Conservation (phyloP, 2,329 filamentous ascomycete species). For the Pseudohalonectria lignicola region DNA sequence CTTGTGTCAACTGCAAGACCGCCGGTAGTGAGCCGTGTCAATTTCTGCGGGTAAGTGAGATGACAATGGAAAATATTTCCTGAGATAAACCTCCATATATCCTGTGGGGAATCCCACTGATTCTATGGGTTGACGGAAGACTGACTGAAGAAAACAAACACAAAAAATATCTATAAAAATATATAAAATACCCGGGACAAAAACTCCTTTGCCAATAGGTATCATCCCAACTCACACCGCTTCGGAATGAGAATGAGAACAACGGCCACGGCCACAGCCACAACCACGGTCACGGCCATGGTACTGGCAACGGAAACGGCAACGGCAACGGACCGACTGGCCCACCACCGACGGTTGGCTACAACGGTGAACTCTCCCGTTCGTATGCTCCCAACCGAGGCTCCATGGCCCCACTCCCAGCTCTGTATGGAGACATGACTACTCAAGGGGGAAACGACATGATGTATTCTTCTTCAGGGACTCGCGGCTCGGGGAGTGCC, state of each 20-base stretch:
- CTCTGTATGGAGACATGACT: neutral
- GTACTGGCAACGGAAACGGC: too few relatives aligned
- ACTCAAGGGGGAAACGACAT: neutral
- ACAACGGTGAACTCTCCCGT: conserved; percentile 2
- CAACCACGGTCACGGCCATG: neutral
- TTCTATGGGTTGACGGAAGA: neutral
- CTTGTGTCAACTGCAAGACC: conserved; percentile 74
- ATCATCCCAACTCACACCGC: neutral
- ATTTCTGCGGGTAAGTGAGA: conserved; percentile 70
- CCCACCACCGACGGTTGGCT: conserved; percentile 1
- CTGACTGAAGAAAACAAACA: too few relatives aligned
- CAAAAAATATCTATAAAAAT: too few relatives aligned
- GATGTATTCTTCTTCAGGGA: too few relatives aligned
- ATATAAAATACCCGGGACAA: neutral
- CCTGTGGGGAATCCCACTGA: neutral
- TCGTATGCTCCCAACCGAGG: neutral
- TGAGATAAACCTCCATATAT: too few relatives aligned
- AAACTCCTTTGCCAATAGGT: neutral
- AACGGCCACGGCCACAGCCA: neutral
- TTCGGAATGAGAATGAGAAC: neutral
- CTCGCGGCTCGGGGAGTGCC: neutral
- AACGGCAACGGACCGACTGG: neutral
- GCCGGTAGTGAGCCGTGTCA: conserved; percentile 62
- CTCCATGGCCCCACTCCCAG: conserved; percentile 2
- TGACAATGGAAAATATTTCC: too few relatives aligned